Base-by-base conservation (phyloP, 805 yeast species). In the Starmerella kuoi region DNA sequence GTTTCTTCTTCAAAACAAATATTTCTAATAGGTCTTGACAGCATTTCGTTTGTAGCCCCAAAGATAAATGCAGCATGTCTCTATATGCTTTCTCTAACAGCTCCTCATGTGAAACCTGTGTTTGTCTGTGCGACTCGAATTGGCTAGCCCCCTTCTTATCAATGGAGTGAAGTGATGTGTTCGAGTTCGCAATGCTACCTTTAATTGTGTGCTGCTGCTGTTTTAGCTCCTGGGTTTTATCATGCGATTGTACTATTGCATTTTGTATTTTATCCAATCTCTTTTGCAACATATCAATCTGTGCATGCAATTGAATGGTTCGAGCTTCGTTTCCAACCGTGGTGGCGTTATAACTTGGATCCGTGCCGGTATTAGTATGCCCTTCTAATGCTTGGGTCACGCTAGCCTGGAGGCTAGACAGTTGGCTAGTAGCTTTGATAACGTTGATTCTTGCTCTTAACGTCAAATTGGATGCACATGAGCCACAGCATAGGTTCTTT, bases 401-500 rank as follows among this genome's bases (percentile, higher is more conserved):
- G 34, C 35, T 46, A 6, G 40, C 38, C 30, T 46, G 42, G 31
- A 50, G 37, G 18, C 34, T 40, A 2, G 46, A 23, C 3, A 51
- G 43, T 40, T 54, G 53, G 23, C 36, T 40, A 31, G 31, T 38
- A n/a, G 47, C 49, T 35, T 54, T 53, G 17, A 51, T 40, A n/a
- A 54, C 50, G 35, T 47, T 50, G 39, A 54, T 44, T 5, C 57
- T 49, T 18, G 54, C 46, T 11, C 53, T 47, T 35, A 53, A 32
- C 5, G 48, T 38, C 12, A 47, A 36, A 27, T 44, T 44, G 31
- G 47, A 37, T 15, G 54, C 48, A 38, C 58, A 54, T 17, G 52
- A 44, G 17, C 56, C 53, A 33, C 58, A 54, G 36, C 46, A 43
- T 7, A 54, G 47, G n/a, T 40, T 47, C 21, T 42, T 44, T 33